These are phyloP conservation scores for Rehmannia glutinosa DNA, from an alignment of 257 asterid species.

Conservation along the genomic window DNA sequence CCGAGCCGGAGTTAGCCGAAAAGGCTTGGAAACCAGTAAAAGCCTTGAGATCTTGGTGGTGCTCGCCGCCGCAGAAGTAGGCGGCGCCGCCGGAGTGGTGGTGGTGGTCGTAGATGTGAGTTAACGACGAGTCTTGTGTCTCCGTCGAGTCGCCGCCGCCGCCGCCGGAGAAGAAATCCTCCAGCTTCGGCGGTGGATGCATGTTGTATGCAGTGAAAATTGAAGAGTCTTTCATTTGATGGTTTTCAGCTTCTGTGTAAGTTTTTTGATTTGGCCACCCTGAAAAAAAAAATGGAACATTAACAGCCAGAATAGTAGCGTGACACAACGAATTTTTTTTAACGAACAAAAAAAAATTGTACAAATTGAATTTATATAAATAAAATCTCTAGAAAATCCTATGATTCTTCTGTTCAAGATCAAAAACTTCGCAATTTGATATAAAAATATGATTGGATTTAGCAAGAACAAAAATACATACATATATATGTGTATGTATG, in stretches of 20 bases:
- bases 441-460: not conserved
- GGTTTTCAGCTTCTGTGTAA: slow-evolving; percentile 28
- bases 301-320: slow-evolving; percentile 5
- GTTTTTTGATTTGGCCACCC: slow-evolving; percentile 56
- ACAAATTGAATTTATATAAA: not conserved
- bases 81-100: slow-evolving; percentile 8
- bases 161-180: slow-evolving; percentile 78
- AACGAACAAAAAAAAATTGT: too few species aligned
- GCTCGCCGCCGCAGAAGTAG: slow-evolving; percentile 32
- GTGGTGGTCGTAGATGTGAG: slow-evolving; percentile 66
- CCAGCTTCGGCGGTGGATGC: slow-evolving; percentile 80
- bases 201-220: slow-evolving; percentile 45
- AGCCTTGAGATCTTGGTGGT: slow-evolving; percentile 59
- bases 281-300: not conserved
- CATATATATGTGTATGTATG: not conserved
- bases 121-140: slow-evolving; percentile 64
- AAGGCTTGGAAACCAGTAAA: slow-evolving; percentile 62
- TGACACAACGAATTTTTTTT: slow-evolving; percentile 7
- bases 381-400: too few species aligned
- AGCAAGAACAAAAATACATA: not conserved
- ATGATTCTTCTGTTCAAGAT: too few species aligned
- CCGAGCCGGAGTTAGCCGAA: slow-evolving; percentile 79
- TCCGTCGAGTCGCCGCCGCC: slow-evolving; percentile 57
- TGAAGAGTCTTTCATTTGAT: slow-evolving; percentile 25
- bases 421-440: too few species aligned